These are phyloP conservation scores for Tuber brumale DNA, from an alignment of 495 filamentous ascomycete genomes.

Conservation along the genomic window DNA sequence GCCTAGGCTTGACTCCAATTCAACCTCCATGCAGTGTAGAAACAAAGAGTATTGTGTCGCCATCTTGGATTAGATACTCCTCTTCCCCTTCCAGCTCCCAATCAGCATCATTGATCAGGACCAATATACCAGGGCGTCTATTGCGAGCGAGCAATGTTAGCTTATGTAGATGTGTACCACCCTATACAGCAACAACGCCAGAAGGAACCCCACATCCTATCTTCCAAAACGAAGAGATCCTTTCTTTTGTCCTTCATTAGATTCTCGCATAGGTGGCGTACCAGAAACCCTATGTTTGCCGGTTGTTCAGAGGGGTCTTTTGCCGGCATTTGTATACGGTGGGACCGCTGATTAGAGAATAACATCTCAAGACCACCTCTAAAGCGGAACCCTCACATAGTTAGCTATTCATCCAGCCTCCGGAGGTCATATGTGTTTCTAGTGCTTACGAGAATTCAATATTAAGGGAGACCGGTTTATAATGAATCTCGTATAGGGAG, in stretches of 20 bases:
- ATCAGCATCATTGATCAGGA: constrained; percentile 94
- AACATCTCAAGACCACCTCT: constrained; percentile 95
- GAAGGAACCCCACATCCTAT: constrained; percentile 61
- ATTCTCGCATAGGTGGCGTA: constrained; percentile 72
- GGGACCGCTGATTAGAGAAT: constrained; percentile 72
- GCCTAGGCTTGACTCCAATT: background rate
- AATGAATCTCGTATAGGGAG: background rate
- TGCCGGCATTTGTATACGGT: constrained; percentile 62
- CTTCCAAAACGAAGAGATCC: constrained; percentile 84
- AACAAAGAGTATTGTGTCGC: constrained; percentile 90
- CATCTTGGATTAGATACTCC: constrained; percentile 68
- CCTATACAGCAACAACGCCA: background rate
- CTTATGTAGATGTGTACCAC: constrained; percentile 1
- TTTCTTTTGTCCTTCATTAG: constrained; percentile 78
- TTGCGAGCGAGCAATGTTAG: background rate
- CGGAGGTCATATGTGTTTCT: constrained; percentile 5
- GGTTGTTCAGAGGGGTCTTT: constrained; percentile 46
- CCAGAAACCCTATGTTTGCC: constrained; percentile 67
- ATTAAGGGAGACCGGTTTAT: constrained; percentile 47
- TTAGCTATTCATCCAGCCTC: background rate
- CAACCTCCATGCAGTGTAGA: constrained; percentile 95
- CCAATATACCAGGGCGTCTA: constrained; percentile 93
- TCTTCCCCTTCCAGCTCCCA: constrained; percentile 98
- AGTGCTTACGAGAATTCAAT: constrained; percentile 68
- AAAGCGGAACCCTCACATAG: constrained; percentile 7